phyloP scores from a whole-genome alignment of 768 basidiomycete genomes.

The Pisolithus albus region DNA sequence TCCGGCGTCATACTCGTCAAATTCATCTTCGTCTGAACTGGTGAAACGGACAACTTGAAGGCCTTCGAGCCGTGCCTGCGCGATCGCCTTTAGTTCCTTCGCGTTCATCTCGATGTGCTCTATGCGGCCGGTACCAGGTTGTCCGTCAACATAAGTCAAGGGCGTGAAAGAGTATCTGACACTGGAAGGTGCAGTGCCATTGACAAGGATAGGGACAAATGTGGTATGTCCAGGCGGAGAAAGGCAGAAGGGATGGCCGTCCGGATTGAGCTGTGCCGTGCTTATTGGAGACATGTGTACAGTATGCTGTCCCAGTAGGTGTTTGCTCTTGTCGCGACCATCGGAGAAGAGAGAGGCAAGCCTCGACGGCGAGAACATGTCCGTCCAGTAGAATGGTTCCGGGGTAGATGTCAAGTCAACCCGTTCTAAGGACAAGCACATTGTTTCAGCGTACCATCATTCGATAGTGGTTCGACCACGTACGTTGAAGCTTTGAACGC shows the following conservation, averaged over 20 bases:
- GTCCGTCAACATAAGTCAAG: slow-evolving; percentile 41
- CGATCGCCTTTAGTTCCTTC: slow-evolving; percentile 64
- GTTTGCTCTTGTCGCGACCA: slow-evolving; percentile 38
- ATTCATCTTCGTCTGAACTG: slow-evolving; percentile 35
- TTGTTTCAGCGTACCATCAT: slow-evolving; percentile 3
- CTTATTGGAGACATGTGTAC: slow-evolving; percentile 91
- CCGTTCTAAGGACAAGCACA: slow-evolving; percentile 18
- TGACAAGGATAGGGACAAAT: slow-evolving; percentile 78
- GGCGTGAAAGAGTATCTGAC: slow-evolving; percentile 71
- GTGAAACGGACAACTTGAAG: slow-evolving; percentile 40
- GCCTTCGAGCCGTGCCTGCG: slow-evolving; percentile 48
- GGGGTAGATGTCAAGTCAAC: slow-evolving; percentile 37
- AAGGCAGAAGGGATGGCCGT: slow-evolving; percentile 67
- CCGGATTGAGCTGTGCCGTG: slow-evolving; percentile 84
- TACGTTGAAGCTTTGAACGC: slow-evolving; percentile 29
- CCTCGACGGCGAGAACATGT: slow-evolving; percentile 46
- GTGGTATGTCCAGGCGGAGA: slow-evolving; percentile 45
- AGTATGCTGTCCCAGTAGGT: slow-evolving; percentile 81
- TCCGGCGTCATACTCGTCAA: slow-evolving; percentile 68
- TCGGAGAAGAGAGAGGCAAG: slow-evolving; percentile 37
- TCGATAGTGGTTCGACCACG: slow-evolving; percentile 1
- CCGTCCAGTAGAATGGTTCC: slow-evolving; percentile 41
- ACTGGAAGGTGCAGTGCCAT: slow-evolving; percentile 74
- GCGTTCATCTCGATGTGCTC: slow-evolving; percentile 50
- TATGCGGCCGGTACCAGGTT: slow-evolving; percentile 36